Conservation (phyloP, 2,329 filamentous ascomycete genomes). For the Calonectria pseudoreteaudii region DNA sequence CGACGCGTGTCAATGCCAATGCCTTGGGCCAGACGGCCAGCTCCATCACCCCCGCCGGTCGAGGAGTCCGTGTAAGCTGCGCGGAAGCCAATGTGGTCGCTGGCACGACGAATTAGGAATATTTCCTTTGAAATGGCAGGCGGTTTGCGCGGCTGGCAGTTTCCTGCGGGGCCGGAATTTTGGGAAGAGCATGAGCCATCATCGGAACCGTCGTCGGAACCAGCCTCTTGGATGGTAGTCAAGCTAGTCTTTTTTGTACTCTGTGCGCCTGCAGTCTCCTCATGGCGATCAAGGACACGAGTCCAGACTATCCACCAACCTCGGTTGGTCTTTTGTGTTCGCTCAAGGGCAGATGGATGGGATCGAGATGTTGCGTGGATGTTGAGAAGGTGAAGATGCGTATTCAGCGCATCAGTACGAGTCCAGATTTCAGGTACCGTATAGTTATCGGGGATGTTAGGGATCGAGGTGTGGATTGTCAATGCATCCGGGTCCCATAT, state of each 20-base stretch:
- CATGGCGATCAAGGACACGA: conserved; percentile 58
- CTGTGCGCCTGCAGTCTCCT: conserved; percentile 24
- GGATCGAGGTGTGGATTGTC: conserved; percentile 72
- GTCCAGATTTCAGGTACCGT: conserved; percentile 60
- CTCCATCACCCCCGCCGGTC: conserved; percentile 62
- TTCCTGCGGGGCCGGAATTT: not conserved
- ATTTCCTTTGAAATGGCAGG: conserved; percentile 65
- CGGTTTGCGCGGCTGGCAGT: not conserved
- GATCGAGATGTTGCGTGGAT: conserved; percentile 60
- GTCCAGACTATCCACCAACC: conserved; percentile 80
- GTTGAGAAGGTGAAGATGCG: conserved; percentile 73
- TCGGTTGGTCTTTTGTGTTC: conserved; percentile 73
- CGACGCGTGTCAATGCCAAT: conserved; percentile 82
- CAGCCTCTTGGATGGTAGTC: conserved; percentile 43
- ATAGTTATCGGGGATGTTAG: conserved; percentile 69
- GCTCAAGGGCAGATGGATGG: conserved; percentile 63
- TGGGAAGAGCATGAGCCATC: not conserved
- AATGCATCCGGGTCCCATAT: conserved; percentile 70
- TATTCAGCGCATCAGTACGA: conserved; percentile 72
- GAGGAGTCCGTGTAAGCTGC: conserved; percentile 52
- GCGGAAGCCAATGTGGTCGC: conserved; percentile 62
- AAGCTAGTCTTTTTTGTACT: conserved; percentile 34
- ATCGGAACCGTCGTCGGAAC: conserved; percentile 28
- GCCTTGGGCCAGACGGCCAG: conserved; percentile 74
- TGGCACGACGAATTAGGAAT: conserved; percentile 69